Base-by-base conservation (phyloP, 202 grass and related monocot genomes). In the Panicum virgatum region DNA sequence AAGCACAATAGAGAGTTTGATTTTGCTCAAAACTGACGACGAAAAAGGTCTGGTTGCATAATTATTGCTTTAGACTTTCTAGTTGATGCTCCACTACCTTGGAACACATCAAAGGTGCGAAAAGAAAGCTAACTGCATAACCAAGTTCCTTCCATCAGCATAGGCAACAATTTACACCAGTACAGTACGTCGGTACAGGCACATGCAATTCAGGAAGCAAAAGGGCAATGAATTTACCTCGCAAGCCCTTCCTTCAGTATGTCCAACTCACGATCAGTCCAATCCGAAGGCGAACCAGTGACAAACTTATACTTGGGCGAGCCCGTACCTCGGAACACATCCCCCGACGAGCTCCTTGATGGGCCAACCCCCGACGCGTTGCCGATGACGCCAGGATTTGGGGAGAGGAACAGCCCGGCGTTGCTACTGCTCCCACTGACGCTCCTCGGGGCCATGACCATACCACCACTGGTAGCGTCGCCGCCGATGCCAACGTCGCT, bases 171-270 rank as follows among this genome's bases (percentile, higher is more conserved):
- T 3, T 29, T 19, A 14, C 25, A 86, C 15, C 20, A 80, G 32
- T 45, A 77, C 34, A 83, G 52, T 56, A n/a, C n/a, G n/a, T n/a
- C n/a, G n/a, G n/a, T n/a, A 62, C n/a, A 57, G 5, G 54, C 36
- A 27, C 78, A 46, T 65, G 43, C 30, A 66, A 36, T 50, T 68
- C 47, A 39, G 80, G 30, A 64, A 46, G 34, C 37, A 69, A 29
- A 42, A 20, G 52, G 14, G 60, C 25, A 19, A 30, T 7, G 45
- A 46, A 75, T 57, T 47, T 88, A 96, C 96, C 83, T 96, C 14
- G 83, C 40, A 53, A 99, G 86, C 37, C 97, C 97, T 80, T 94
- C 89, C 47, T 94, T 93, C 45, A 99, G 88, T 83, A 86, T 76
- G 47, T 45, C 75, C 67, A 89, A 46, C 90, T 99, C 97, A 36